Percentiles rank a stretch among this genome's conserved stretches.
Evolutionary conservation across 129 eudicot species (phyloP).

Genomic region (Lonicera japonica): DNA sequence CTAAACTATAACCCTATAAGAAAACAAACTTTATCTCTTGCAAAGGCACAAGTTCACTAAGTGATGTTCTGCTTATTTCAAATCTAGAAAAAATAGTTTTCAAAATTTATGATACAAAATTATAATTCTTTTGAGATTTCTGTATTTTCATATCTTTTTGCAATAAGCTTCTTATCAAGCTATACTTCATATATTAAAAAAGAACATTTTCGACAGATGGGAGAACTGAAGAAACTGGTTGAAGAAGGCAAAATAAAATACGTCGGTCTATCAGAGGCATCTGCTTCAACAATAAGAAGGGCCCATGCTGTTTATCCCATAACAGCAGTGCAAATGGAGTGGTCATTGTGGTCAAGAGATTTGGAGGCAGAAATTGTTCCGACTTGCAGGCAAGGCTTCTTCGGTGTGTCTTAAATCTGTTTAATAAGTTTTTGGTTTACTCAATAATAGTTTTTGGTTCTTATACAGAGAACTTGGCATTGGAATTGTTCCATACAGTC

Average conservation of each 20-base stretch:
- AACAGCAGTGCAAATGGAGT: constrained; percentile 15
- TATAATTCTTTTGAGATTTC: too few relatives aligned
- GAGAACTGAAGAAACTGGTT: constrained; percentile 10
- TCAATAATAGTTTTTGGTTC: neutral
- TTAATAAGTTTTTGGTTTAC: neutral
- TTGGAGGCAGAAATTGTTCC: neutral
- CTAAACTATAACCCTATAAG: too few relatives aligned
- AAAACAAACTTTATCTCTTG: too few relatives aligned
- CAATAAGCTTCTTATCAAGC: neutral
- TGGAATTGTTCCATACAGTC: constrained; percentile 64
- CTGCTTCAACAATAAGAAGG: constrained; percentile 25
- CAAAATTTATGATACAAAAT: too few relatives aligned
- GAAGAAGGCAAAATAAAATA: constrained; percentile 13
- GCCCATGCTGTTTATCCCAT: constrained; percentile 26
- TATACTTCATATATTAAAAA: too few relatives aligned
- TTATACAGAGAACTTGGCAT: constrained; percentile 16
- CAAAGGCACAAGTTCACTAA: too few relatives aligned
- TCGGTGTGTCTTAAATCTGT: neutral
- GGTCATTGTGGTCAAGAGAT: constrained; percentile 4
- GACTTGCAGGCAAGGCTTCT: constrained; percentile 5
- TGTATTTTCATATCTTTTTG: too few relatives aligned
- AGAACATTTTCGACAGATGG: neutral
- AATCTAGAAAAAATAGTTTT: too few relatives aligned
- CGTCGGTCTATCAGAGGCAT: constrained; percentile 23
- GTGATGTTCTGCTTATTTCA: too few relatives aligned